phyloP scores from a whole-genome alignment of 2,329 filamentous ascomycete species.

The Trichoderma sp. region DNA sequence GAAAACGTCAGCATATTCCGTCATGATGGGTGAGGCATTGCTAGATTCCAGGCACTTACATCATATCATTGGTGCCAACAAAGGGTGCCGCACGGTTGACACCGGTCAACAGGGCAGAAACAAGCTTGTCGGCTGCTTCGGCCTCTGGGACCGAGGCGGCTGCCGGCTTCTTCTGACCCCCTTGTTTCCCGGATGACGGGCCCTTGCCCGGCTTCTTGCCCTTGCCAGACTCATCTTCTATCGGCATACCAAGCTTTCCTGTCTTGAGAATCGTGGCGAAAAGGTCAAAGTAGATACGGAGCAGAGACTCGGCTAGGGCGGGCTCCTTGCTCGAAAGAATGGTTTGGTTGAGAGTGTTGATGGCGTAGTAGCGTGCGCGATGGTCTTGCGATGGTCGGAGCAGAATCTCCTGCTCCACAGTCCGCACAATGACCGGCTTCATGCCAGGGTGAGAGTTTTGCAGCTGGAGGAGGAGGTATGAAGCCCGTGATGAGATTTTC shows the following conservation, averaged over 20 bases:
- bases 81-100: slow-evolving; percentile 97
- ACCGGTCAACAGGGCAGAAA: slow-evolving; percentile 87
- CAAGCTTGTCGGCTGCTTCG: slow-evolving; percentile 75
- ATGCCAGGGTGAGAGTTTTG: slow-evolving; percentile 88
- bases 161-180: slow-evolving; percentile 34
- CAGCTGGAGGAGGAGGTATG: slow-evolving; percentile 89
- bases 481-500: slow-evolving; percentile 92
- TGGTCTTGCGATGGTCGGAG: slow-evolving; percentile 84
- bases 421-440: slow-evolving; percentile 84
- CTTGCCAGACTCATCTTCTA: slow-evolving; percentile 50
- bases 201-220: slow-evolving; percentile 33
- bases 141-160: slow-evolving; percentile 63
- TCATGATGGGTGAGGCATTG: background rate
- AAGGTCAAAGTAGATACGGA: slow-evolving; percentile 89
- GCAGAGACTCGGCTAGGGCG: slow-evolving; percentile 73
- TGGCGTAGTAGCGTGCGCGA: slow-evolving; percentile 91
- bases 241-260: slow-evolving; percentile 42
- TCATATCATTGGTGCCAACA: slow-evolving; percentile 75
- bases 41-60: slow-evolving; percentile 51
- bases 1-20: slow-evolving; percentile 29
- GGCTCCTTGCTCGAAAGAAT: slow-evolving; percentile 86
- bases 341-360: slow-evolving; percentile 96
- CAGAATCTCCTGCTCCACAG: slow-evolving; percentile 84
- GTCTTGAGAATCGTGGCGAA: slow-evolving; percentile 82
- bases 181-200: background rate